Conservation (phyloP, 371 early-diverging fungal species). For the Lichtheimia corymbifera region DNA sequence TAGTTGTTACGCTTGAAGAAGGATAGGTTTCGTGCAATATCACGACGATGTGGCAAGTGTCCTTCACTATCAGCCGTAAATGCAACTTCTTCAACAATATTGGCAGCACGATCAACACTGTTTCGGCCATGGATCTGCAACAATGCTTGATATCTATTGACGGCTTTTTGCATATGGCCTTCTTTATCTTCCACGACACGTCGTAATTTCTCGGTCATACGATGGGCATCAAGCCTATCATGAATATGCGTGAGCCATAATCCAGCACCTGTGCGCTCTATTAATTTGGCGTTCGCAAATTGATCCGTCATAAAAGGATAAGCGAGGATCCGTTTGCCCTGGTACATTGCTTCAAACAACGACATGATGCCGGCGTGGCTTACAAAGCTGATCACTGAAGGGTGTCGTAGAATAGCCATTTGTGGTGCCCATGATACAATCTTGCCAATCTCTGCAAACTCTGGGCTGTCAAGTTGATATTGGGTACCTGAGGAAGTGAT, state of each 20-base stretch:
- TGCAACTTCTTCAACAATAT: conserved; percentile 25
- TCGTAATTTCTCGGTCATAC: not conserved
- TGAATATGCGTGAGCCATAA: not conserved
- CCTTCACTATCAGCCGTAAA: conserved; percentile 11
- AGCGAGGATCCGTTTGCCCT: not conserved
- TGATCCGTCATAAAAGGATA: not conserved
- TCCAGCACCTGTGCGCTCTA: not conserved
- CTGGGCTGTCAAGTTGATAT: no score
- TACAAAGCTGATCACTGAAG: not conserved
- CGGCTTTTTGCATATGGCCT: not conserved
- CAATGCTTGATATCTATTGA: conserved; percentile 13
- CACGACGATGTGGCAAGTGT: not conserved
- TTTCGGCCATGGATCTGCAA: conserved; percentile 21
- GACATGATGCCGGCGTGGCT: not conserved
- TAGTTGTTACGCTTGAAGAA: not conserved
- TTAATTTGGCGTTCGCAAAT: not conserved
- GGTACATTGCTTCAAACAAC: not conserved
- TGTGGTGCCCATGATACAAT: no score
- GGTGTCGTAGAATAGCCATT: not conserved
- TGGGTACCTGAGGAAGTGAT: not conserved
- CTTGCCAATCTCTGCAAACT: no score
- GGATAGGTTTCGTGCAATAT: not conserved
- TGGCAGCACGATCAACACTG: conserved; percentile 21
- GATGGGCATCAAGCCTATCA: not conserved
- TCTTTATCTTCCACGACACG: not conserved